Base-by-base conservation (phyloP, 208 protist species). In the Naegleria gruberi region DNA sequence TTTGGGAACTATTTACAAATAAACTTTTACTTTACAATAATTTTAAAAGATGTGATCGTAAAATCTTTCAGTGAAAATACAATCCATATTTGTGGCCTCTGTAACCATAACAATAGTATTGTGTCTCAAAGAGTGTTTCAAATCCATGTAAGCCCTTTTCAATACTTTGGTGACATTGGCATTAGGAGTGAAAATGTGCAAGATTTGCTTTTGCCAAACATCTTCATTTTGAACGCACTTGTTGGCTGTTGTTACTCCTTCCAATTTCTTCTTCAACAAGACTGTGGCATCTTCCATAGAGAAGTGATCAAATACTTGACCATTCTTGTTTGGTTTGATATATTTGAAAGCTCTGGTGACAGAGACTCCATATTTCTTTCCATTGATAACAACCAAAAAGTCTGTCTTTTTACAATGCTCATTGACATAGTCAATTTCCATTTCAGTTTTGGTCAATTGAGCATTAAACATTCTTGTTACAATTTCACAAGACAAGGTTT, bases 231-330 rank as follows among this genome's bases (percentile, higher is more conserved):
- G 1, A 0, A 92, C 89, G 0, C 55, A 74, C 34, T 91, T 34
- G 1, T 55, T 90, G 0, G 93, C 94, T 5, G n/a, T 73, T 45
- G 87, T 84, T 0, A 94, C 81, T 47, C 93, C 93, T 84, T 82
- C 86, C 10, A 94, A 85, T 77, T 94, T 94, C n/a, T 94, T 94
- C n/a, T 90, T 65, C 6, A 94, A 86, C 8, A 94, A 89, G 6
- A 45, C 6, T 17, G 44, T 41, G 12, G 91, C 93, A 47, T 93
- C 93, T 37, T 90, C 90, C 51, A 57, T 44, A 0, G 46, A 90
- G 45, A 93, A 94, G 0, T 85, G 15, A 2, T 51, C 82, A 87
- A 90, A 65, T 42, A 84, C 89, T 17, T 4, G 12, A n/a, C 65
- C 30, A 37, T 77, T 37, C 30, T 37, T 26, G 0, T 7, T 37